Conservation (phyloP, 805 yeast genomes). For the Pichia nakasei region DNA sequence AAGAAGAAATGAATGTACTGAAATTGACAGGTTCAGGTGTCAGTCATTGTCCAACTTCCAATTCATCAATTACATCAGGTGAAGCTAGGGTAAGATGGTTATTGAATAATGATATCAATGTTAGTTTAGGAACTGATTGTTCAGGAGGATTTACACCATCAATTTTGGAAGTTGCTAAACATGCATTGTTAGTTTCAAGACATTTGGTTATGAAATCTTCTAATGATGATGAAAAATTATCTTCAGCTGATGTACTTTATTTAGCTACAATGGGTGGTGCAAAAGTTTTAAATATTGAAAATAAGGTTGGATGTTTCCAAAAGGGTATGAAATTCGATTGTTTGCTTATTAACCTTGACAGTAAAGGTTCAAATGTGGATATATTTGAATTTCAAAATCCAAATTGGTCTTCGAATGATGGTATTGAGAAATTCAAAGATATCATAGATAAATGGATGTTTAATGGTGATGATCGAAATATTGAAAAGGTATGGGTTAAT, state of each 20-base stretch:
- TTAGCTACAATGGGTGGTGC: slow-evolving; percentile 93
- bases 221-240: slow-evolving; percentile 39
- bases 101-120: slow-evolving; percentile 57
- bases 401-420: slow-evolving; percentile 17
- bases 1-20: slow-evolving; percentile 54
- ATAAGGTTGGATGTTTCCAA: slow-evolving; percentile 58
- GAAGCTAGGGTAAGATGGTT: slow-evolving; percentile 75
- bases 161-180: slow-evolving; percentile 56
- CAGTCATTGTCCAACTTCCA: slow-evolving; percentile 90
- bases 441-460: slow-evolving; percentile 84
- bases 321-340: slow-evolving; percentile 79
- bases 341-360: slow-evolving; percentile 60
- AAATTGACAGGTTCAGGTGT: slow-evolving; percentile 54
- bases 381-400: slow-evolving; percentile 69
- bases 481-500: slow-evolving; percentile 70
- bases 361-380: slow-evolving; percentile 55
- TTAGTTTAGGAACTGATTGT: slow-evolving; percentile 74
- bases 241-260: slow-evolving; percentile 63
- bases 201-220: slow-evolving; percentile 53
- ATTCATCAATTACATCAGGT: slow-evolving; percentile 82
- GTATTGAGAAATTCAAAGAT: slow-evolving; percentile 36
- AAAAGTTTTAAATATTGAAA: slow-evolving; percentile 49
- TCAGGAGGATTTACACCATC: slow-evolving; percentile 71
- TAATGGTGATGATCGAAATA: slow-evolving; percentile 89
- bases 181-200: slow-evolving; percentile 63